Evolutionary conservation across 345 rosid genomes (phyloP).

Genomic region (Orychophragmus violaceus): DNA sequence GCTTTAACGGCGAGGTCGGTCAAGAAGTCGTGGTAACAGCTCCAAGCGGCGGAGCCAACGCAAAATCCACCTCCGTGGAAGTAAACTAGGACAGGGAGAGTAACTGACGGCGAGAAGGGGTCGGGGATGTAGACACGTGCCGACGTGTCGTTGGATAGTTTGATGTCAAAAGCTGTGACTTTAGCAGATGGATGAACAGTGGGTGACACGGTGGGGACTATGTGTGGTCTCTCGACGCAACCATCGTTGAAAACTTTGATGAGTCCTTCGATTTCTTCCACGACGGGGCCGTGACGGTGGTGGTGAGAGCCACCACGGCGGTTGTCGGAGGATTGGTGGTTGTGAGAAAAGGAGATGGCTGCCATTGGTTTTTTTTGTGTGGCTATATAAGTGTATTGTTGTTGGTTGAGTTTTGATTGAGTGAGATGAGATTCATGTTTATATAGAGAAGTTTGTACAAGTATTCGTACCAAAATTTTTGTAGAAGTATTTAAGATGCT

Average conservation of each 20-base stretch:
- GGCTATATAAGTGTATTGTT: not conserved
- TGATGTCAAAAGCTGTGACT: constrained; percentile 30
- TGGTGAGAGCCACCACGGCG: constrained; percentile 27
- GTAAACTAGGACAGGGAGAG: constrained; percentile 57
- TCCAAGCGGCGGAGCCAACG: constrained; percentile 64
- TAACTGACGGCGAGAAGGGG: constrained; percentile 16
- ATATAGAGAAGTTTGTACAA: constrained; percentile 7
- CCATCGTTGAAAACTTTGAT: constrained; percentile 63
- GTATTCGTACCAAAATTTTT: not conserved
- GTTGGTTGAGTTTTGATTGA: constrained; percentile 5
- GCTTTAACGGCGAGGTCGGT: constrained; percentile 41
- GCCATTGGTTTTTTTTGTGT: constrained; percentile 35
- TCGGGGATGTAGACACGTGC: constrained; percentile 38
- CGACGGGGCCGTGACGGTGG: constrained; percentile 38
- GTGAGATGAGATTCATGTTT: constrained; percentile 14
- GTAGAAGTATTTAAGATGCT: too few species aligned
- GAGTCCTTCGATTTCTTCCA: constrained; percentile 62
- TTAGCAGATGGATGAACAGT: constrained; percentile 24
- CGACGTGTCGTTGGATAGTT: constrained; percentile 31
- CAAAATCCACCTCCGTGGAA: constrained; percentile 77
- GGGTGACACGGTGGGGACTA: constrained; percentile 49
- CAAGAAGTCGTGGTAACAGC: constrained; percentile 58
- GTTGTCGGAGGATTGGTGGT: constrained; percentile 26
- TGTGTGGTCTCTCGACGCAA: constrained; percentile 48
- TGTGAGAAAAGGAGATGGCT: constrained; percentile 34